Conservation (phyloP, 306 rosid species). For the Prunus padus region DNA sequence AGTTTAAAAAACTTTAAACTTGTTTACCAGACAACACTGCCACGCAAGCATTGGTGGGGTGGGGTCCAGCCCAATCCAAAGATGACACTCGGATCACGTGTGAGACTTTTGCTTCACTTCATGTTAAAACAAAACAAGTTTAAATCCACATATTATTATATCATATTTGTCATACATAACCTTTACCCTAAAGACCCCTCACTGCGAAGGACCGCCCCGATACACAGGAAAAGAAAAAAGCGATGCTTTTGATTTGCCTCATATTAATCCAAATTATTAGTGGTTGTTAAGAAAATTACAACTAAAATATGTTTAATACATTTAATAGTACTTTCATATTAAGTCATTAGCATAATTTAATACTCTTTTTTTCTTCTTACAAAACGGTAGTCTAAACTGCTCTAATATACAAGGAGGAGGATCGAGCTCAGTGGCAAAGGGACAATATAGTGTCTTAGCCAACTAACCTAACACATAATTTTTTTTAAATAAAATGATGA, state of each 20-base stretch:
- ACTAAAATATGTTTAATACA: too few species aligned
- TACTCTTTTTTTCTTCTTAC: too few species aligned
- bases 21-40: constrained; percentile 5
- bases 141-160: constrained; percentile 11
- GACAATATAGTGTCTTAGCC: too few species aligned
- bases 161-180: constrained; percentile 9
- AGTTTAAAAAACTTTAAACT: neutral
- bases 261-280: constrained; percentile 17
- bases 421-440: too few species aligned
- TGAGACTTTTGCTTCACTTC: constrained; percentile 77
- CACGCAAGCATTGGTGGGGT: constrained; percentile 30
- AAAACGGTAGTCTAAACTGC: too few species aligned
- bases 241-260: constrained; percentile 19
- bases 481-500: too few species aligned
- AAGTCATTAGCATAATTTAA: too few species aligned
- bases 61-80: constrained; percentile 30
- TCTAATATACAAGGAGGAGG: too few species aligned
- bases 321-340: too few species aligned
- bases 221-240: constrained; percentile 18
- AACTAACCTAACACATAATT: too few species aligned
- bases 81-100: constrained; percentile 62
- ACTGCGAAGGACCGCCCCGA: constrained; percentile 44
- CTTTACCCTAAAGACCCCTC: constrained; percentile 22
- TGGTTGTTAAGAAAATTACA: too few species aligned
- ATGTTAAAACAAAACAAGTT: constrained; percentile 11